Base-by-base conservation (phyloP, 768 basidiomycete genomes). In the Lyophyllum semitale region DNA sequence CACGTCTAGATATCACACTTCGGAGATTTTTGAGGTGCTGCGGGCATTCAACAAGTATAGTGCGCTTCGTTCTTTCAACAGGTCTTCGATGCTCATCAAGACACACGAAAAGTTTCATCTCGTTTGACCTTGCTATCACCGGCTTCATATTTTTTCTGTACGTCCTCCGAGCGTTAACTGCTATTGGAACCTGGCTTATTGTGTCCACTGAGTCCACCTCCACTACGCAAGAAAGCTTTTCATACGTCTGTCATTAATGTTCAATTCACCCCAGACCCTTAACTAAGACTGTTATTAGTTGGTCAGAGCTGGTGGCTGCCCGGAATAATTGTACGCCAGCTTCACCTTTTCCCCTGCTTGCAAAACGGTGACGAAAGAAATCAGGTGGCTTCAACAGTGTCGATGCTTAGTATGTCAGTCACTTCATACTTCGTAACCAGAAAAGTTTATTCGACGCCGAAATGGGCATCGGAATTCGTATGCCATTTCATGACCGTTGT, bases 81-180 rank as follows among this genome's bases (percentile, higher is more conserved):
- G 23, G 22, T 2, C 23, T 42, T 23, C 2, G 8, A 23, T 22
- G 11, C 13, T 23, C 12, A 42, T 23, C 20, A 40, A 42, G 15
- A 9, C 9, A 20, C 9, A 47, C 18, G 11, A 44, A 29, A 12
- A 59, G 59, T 18, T 9, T 42, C 12, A 23, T 59, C 17, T 33
- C 35, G 2, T 29, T 32, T 8, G 51, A 59, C 20, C 42, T 53
- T 26, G 23, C 30, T 5, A 32, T 60, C 3, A 55, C 53, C 2
- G 35, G 27, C 7, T 3, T n/a, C 0, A 52, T 35, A 11, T 46
- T 58, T 18, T 54, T 55, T 40, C 27, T 58, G 59, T 60, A 27
- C 15, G 56, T 29, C n/a, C n/a, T n/a, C n/a, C n/a, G n/a, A n/a
- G 1, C 23, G 23, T 3, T 13, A 12, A 7, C 18, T 2, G n/a